phyloP scores from a whole-genome alignment of 2,329 filamentous ascomycete genomes.

The Penicillium oxalicum region DNA sequence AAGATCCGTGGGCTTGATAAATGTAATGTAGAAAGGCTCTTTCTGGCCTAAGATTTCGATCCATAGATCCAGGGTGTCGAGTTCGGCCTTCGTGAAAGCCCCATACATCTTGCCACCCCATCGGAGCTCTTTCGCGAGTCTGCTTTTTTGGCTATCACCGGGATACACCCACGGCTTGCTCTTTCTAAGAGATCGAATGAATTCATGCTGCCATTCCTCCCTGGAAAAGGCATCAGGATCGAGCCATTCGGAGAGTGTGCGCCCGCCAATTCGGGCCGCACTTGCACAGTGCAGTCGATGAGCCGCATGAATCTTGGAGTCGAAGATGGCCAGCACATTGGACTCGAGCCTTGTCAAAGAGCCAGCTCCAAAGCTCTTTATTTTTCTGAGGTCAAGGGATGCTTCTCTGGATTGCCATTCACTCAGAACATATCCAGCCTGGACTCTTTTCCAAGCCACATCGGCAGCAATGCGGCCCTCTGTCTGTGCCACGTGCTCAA shows the following conservation, averaged over 20 bases:
- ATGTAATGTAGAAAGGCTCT: not conserved
- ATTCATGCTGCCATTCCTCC: conserved; percentile 9
- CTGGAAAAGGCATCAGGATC: not conserved
- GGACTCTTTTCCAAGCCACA: conserved; percentile 38
- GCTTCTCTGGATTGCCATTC: conserved; percentile 12
- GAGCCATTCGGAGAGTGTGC: conserved; percentile 19
- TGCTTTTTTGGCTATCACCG: conserved; percentile 38
- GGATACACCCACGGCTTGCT: conserved; percentile 39
- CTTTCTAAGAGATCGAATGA: conserved; percentile 33
- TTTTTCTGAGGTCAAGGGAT: not conserved
- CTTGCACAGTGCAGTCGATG: conserved; percentile 40
- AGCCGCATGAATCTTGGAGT: conserved; percentile 35
- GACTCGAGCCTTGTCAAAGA: conserved; percentile 6
- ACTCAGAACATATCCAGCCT: conserved; percentile 40
- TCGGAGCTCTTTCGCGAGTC: conserved; percentile 38
- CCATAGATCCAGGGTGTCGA: conserved; percentile 35
- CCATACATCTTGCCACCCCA: conserved; percentile 49
- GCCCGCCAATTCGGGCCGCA: conserved; percentile 35
- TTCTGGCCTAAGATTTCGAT: conserved; percentile 24
- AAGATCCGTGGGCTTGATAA: not conserved
- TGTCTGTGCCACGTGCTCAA: conserved; percentile 24
- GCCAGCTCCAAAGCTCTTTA: not conserved
- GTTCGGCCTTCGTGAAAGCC: conserved; percentile 43
- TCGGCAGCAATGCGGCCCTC: conserved; percentile 27
- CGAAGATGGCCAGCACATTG: conserved; percentile 31